Percentiles rank a stretch among this genome's conserved stretches.
Conservation (phyloP, 768 basidiomycete species). For the Pholiota conissans region DNA sequence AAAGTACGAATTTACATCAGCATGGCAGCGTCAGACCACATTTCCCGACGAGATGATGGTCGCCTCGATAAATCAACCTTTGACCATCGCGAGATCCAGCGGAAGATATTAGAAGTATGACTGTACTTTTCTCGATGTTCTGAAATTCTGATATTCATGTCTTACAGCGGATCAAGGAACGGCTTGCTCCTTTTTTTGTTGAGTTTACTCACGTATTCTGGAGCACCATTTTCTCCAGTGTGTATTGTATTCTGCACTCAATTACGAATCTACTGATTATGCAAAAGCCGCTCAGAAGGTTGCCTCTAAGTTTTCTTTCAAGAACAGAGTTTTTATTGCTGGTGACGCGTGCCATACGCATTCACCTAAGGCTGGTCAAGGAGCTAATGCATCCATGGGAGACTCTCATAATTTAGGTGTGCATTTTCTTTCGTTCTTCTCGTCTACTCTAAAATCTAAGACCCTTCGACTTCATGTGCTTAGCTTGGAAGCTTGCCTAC, state of each 20-base stretch:
- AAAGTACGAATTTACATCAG: slow-evolving; percentile 10
- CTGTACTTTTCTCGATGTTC: neutral
- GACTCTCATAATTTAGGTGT: slow-evolving; percentile 5
- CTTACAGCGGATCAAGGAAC: neutral
- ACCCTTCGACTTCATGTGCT: too few species aligned
- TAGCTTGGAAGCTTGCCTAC: slow-evolving; percentile 11
- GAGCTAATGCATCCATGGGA: slow-evolving; percentile 12
- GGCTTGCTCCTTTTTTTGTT: too few species aligned
- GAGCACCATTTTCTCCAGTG: slow-evolving; percentile 9
- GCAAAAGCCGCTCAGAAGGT: slow-evolving; percentile 3
- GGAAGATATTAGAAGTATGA: slow-evolving; percentile 3
- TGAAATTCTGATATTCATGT: too few species aligned
- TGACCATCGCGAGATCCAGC: neutral
- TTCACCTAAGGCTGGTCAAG: slow-evolving; percentile 13
- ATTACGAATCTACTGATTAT: neutral
- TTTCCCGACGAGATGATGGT: slow-evolving; percentile 7
- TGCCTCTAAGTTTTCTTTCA: slow-evolving; percentile 3
- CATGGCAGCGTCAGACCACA: neutral
- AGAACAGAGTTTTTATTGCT: slow-evolving; percentile 5
- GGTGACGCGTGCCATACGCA: slow-evolving; percentile 13
- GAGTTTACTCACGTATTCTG: neutral
- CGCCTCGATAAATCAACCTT: slow-evolving; percentile 1
- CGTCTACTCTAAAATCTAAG: neutral
- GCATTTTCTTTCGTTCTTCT: neutral
- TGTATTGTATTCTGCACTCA: neutral